Evolutionary conservation across 2,329 filamentous ascomycete genomes (phyloP).

Genomic region (Nigrospora sphaerica): DNA sequence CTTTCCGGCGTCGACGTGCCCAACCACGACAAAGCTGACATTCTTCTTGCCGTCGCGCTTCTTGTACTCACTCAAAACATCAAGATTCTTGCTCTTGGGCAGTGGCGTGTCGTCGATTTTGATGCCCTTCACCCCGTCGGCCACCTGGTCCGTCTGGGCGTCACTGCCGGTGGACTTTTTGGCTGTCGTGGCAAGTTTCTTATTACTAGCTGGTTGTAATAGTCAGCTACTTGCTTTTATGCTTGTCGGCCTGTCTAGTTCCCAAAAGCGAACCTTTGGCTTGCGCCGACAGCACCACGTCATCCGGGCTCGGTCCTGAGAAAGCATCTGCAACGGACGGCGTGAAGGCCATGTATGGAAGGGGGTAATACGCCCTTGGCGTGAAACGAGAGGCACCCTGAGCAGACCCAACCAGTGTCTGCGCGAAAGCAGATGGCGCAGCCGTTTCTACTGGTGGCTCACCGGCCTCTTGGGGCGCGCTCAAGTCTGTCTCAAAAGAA

Average conservation of each 20-base stretch:
- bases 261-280: conserved; percentile 70
- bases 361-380: conserved; percentile 25
- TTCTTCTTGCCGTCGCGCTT: conserved; percentile 70
- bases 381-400: conserved; percentile 11
- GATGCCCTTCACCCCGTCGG: conserved; percentile 27
- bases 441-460: conserved; percentile 6
- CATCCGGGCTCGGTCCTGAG: conserved; percentile 83
- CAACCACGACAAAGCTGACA: conserved; percentile 88
- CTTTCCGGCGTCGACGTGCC: conserved; percentile 96
- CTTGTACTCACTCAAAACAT: conserved; percentile 76
- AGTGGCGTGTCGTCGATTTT: conserved; percentile 46
- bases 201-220: conserved; percentile 42
- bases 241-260: conserved; percentile 37
- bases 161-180: conserved; percentile 34
- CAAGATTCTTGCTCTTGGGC: conserved; percentile 69
- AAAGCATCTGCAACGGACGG: conserved; percentile 57
- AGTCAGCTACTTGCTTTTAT: conserved; percentile 40
- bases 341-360: conserved; percentile 44
- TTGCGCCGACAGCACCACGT: conserved; percentile 80
- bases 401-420: conserved; percentile 40
- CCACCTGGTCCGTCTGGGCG: conserved; percentile 23
- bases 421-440: conserved; percentile 50
- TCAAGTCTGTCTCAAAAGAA: too few relatives aligned
- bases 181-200: conserved; percentile 23
- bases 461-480: too few relatives aligned